Evolutionary conservation across 2,329 filamentous ascomycete genomes (phyloP), one percentile per base, ranked within the genome.

Genomic region (Colletotrichum liriopes): DNA sequence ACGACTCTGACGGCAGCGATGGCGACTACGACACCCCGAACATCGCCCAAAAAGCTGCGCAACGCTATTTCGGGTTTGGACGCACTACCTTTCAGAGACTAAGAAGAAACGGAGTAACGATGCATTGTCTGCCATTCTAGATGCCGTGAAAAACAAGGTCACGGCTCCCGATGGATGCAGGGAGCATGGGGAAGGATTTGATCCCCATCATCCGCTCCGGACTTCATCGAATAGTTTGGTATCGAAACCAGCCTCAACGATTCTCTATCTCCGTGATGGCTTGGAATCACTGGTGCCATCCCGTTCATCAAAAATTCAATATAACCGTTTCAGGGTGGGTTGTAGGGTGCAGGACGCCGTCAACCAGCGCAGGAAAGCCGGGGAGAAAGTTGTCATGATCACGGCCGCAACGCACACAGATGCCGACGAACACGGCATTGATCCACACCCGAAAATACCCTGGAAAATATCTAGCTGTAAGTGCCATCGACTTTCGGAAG

Each of bases 71-170:
- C 26, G 29, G 52, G 35, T 39, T 32, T 20, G 29, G 26, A 18
- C 20, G 29, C 4, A 32, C 52, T 20, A 12, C 52, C 1, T 32
- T 56, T 56, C 52, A 26, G 32, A 56, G 52, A 29, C 9, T 26
- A 11, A 56, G 52, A 56, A 26, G 35, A 37, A 32, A 37, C 52
- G 52, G 52, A 56, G 52, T 29, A 56, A 35, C 35, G 26, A 16
- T 56, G 26, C 52, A 56, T 32, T 56, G 11, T 56, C 52, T 20
- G 26, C 52, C 52, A 51, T 56, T 56, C 52, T 56, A 16, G 26
- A 56, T 56, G 26, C 32, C 52, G 18, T 39, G 6, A 56, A 56
- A 18, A 39, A 20, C 52, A 56, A 56, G 26, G 29, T 26, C 52
- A 55, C 26, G 29, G 26, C 23, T 37, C 32, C 29, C 32, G 14